A percentile compares a stretch with the other conserved stretches of the same genome.
Conservation (phyloP, 176 grass and related monocot genomes). For the Oryza longistaminata region DNA sequence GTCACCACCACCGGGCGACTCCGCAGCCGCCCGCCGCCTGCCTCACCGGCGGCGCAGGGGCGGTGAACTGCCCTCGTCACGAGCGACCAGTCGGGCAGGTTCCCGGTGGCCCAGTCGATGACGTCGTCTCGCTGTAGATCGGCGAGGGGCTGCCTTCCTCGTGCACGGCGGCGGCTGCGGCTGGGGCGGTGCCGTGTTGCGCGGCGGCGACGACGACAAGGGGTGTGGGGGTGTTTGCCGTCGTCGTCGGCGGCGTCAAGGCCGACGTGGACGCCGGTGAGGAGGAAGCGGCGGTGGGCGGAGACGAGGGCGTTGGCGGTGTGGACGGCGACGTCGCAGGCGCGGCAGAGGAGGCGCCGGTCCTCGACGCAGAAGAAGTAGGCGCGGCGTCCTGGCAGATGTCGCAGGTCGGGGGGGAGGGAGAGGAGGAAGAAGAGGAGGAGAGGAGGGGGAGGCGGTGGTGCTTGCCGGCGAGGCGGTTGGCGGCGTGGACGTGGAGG, state of each 20-base stretch:
- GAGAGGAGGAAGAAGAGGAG: neutral
- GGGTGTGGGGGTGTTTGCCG: neutral
- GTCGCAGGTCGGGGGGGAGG: slow-evolving; percentile 60
- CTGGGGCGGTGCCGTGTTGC: neutral
- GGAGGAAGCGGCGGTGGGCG: slow-evolving; percentile 78
- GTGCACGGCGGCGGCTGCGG: neutral
- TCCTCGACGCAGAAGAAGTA: slow-evolving; percentile 99
- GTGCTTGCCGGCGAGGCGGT: slow-evolving; percentile 94
- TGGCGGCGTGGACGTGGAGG: slow-evolving; percentile 83
- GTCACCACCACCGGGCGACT: neutral
- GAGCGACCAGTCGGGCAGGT: slow-evolving; percentile 51
- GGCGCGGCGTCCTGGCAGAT: slow-evolving; percentile 94
- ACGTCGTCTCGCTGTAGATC: slow-evolving; percentile 50
- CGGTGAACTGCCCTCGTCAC: slow-evolving; percentile 54
- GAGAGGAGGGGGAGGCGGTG: slow-evolving; percentile 64
- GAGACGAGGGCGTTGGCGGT: slow-evolving; percentile 77
- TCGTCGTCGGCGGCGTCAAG: slow-evolving; percentile 30
- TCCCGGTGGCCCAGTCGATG: slow-evolving; percentile 33
- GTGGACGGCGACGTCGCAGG: slow-evolving; percentile 87
- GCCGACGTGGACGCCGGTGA: slow-evolving; percentile 92
- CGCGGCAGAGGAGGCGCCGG: slow-evolving; percentile 82
- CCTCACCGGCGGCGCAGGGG: neutral
- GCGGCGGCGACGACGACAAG: neutral
- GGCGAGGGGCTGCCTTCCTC: slow-evolving; percentile 43
- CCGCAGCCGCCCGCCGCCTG: too few species aligned